Conservation (phyloP, 176 grass and related monocot species). For the Poa annua region DNA sequence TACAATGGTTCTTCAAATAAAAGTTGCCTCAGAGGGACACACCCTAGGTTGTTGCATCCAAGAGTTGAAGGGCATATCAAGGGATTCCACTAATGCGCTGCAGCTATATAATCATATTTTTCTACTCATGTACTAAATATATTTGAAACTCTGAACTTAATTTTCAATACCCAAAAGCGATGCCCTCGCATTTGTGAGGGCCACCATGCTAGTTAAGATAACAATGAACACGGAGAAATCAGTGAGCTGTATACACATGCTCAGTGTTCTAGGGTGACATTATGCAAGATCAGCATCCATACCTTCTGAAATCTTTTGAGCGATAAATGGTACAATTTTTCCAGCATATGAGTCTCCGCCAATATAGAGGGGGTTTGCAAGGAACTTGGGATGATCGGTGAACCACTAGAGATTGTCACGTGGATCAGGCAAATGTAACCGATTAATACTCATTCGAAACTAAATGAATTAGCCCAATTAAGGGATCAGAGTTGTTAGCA, state of each 20-base stretch:
- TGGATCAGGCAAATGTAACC: neutral
- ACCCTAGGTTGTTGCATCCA: no score
- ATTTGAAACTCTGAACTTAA: no score
- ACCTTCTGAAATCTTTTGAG: slow-evolving; percentile 62
- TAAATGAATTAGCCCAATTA: neutral
- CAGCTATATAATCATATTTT: no score
- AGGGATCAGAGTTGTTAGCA: neutral
- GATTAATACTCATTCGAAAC: neutral
- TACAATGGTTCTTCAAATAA: no score
- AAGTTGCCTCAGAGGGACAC: no score
- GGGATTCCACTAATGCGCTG: no score
- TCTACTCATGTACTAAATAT: no score
- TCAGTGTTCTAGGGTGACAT: neutral
- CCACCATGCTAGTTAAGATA: no score
- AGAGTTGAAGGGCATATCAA: no score
- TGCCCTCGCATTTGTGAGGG: no score
- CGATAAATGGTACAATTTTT: slow-evolving; percentile 48
- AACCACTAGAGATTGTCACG: slow-evolving; percentile 57
- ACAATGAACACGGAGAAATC: neutral
- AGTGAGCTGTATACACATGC: neutral
- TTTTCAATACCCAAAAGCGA: no score
- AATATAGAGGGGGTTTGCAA: slow-evolving; percentile 55
- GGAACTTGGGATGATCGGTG: slow-evolving; percentile 43
- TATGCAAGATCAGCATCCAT: neutral
- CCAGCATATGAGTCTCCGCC: slow-evolving; percentile 61